These are phyloP conservation scores for Mycena vulgaris DNA, from an alignment of 768 basidiomycete genomes.

Conservation along the genomic window DNA sequence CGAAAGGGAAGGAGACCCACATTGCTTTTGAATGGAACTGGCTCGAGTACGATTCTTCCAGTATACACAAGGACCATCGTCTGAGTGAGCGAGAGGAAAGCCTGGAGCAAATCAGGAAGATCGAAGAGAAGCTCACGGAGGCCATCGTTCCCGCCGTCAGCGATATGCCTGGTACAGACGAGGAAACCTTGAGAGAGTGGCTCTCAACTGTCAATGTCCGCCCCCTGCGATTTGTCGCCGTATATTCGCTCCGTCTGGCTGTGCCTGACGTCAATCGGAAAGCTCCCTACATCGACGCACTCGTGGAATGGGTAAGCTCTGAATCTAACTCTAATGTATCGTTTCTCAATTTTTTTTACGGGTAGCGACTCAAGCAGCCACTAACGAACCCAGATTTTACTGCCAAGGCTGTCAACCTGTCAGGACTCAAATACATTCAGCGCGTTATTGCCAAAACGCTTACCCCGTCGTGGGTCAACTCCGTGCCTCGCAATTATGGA, in stretches of 20 bases:
- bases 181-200: too few species aligned
- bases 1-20: constrained; percentile 14
- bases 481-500: constrained; percentile 48
- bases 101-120: neutral
- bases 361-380: constrained; percentile 28
- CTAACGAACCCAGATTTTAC: neutral
- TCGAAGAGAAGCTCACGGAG: neutral
- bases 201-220: too few species aligned
- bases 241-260: too few species aligned
- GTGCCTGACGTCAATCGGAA: too few species aligned
- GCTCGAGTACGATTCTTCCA: constrained; percentile 7
- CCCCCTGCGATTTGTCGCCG: too few species aligned
- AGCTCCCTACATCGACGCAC: too few species aligned
- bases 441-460: constrained; percentile 41
- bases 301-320: too few species aligned
- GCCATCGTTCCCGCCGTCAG: constrained; percentile 2
- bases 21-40: constrained; percentile 28
- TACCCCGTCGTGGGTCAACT: constrained; percentile 46
- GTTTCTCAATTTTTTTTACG: too few species aligned
- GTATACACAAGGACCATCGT: neutral
- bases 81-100: constrained; percentile 5
- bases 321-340: too few species aligned
- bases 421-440: constrained; percentile 37
- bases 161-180: neutral
- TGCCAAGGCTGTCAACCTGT: constrained; percentile 12